Conservation (phyloP, 352 stramenopile genomes). For the Globisporangium carolinianum region DNA sequence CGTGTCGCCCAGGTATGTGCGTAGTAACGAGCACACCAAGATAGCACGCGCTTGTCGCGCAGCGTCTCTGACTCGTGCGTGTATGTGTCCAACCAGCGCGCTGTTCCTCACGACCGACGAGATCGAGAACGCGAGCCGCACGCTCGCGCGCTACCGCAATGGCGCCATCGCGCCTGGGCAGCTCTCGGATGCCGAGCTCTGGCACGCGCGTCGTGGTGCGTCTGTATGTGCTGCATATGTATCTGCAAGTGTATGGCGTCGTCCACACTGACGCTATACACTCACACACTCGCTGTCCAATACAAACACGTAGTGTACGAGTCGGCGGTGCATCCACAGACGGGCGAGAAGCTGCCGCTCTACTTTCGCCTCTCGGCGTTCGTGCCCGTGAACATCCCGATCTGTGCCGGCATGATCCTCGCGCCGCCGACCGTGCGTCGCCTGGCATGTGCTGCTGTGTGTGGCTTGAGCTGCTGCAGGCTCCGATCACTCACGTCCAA, state of each 20-base stretch:
- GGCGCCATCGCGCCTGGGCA: constrained; percentile 34
- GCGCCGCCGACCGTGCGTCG: constrained; percentile 54
- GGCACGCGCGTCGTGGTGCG: constrained; percentile 58
- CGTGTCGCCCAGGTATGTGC: constrained; percentile 52
- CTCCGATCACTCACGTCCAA: no score
- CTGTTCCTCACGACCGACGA: constrained; percentile 64
- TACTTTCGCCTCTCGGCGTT: constrained; percentile 77
- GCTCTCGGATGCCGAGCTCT: constrained; percentile 65
- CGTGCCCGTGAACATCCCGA: constrained; percentile 84
- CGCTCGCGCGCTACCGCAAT: constrained; percentile 47
- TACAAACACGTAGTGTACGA: constrained; percentile 42
- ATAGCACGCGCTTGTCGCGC: no score
- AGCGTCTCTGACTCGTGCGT: background rate
- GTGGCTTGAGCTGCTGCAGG: no score
- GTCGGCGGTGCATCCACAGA: constrained; percentile 76
- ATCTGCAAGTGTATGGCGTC: background rate
- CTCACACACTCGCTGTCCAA: background rate
- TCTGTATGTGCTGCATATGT: background rate
- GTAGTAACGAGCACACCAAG: no score
- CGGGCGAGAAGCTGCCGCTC: constrained; percentile 60
- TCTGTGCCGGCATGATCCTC: constrained; percentile 82
- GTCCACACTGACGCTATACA: background rate
- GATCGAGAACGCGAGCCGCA: constrained; percentile 49
- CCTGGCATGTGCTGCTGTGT: no score
- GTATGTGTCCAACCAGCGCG: constrained; percentile 24